These are phyloP conservation scores for Vitis hybrid DNA, from an alignment of 177 flowering plant species.

Conservation along the genomic window DNA sequence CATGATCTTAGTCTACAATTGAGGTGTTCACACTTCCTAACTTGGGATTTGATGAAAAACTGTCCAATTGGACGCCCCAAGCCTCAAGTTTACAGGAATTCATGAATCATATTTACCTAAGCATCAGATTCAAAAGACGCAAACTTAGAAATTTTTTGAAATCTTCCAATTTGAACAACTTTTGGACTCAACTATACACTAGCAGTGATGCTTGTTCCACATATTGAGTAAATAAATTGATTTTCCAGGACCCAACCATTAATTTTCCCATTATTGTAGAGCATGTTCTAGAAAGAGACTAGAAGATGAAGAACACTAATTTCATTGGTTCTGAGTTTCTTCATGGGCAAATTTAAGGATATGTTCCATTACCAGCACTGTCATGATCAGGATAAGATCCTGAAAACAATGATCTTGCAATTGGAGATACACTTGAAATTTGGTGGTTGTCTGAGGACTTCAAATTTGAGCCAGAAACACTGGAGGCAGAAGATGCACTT, in stretches of 20 bases:
- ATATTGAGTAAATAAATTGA: not conserved
- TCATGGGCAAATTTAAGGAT: not conserved
- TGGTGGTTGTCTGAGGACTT: slow-evolving; percentile 22
- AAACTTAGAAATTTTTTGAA: not conserved
- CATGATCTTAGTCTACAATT: no score
- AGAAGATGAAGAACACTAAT: not conserved
- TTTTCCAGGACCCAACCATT: not conserved
- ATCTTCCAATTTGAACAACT: not conserved
- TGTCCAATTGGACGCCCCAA: no score
- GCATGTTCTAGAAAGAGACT: not conserved
- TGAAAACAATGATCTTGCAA: slow-evolving; percentile 35
- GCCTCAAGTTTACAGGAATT: no score
- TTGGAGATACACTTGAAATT: slow-evolving; percentile 35
- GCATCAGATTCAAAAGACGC: no score
- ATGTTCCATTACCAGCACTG: slow-evolving; percentile 21
- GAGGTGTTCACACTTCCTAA: no score
- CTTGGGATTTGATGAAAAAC: no score
- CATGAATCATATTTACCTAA: no score
- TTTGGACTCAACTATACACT: not conserved
- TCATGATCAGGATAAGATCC: slow-evolving; percentile 23
- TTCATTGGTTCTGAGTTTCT: not conserved
- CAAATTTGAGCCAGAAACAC: slow-evolving; percentile 13
- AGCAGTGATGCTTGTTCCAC: not conserved
- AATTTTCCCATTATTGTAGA: not conserved
- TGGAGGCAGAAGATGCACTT: slow-evolving; percentile 36